Evolutionary conservation across 2,329 filamentous ascomycete species (phyloP).

Genomic region (Aureobasidium namibiae): DNA sequence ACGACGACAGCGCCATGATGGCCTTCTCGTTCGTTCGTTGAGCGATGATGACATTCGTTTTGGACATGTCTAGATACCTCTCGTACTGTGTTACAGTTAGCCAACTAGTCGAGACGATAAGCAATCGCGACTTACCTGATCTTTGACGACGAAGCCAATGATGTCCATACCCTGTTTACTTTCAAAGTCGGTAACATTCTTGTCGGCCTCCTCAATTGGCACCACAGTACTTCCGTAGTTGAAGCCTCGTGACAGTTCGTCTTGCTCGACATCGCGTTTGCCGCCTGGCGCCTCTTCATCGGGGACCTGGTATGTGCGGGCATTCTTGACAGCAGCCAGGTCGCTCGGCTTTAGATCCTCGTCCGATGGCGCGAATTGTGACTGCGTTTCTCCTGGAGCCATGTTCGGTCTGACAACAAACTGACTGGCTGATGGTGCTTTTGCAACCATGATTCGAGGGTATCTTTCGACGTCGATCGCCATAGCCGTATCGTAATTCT

Average conservation of each 20-base stretch:
- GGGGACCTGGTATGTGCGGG: slow-evolving; percentile 72
- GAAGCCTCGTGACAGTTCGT: slow-evolving; percentile 85
- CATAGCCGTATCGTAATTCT: slow-evolving; percentile 65
- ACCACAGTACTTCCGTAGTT: slow-evolving; percentile 90
- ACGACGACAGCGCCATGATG: slow-evolving; percentile 73
- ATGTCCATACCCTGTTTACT: slow-evolving; percentile 69
- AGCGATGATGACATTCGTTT: slow-evolving; percentile 67
- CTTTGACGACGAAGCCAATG: slow-evolving; percentile 71
- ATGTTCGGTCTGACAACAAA: slow-evolving; percentile 53
- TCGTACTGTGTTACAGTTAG: slow-evolving; percentile 48
- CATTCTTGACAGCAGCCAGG: slow-evolving; percentile 64
- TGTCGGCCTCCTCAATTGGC: slow-evolving; percentile 76
- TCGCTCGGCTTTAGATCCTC: slow-evolving; percentile 29
- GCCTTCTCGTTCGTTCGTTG: slow-evolving; percentile 74
- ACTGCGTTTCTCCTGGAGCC: slow-evolving; percentile 37
- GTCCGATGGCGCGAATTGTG: slow-evolving; percentile 45
- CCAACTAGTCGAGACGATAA: neutral
- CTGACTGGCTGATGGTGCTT: slow-evolving; percentile 65
- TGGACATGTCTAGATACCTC: slow-evolving; percentile 77
- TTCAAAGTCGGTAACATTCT: slow-evolving; percentile 80
- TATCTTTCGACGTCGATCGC: slow-evolving; percentile 85
- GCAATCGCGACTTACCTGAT: slow-evolving; percentile 46
- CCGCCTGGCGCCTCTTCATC: slow-evolving; percentile 67
- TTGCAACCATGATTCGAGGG: slow-evolving; percentile 72
- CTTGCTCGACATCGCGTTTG: slow-evolving; percentile 72